Conservation (phyloP, 2,329 filamentous ascomycete species). For the Chaetothyriales sp. region DNA sequence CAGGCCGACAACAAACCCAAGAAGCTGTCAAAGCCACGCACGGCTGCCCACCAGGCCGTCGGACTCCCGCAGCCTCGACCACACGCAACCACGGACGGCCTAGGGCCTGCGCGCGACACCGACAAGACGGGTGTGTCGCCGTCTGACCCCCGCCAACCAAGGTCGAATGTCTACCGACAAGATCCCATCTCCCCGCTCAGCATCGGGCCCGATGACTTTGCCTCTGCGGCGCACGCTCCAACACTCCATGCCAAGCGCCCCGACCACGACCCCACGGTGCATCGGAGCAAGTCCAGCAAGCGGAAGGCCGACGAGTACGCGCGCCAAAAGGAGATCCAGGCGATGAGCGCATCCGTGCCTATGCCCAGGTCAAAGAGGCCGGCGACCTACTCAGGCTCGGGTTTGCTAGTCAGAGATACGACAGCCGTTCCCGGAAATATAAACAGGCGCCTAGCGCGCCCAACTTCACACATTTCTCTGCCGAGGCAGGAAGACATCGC, state of each 20-base stretch:
- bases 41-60: neutral
- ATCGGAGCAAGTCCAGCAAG: conserved; percentile 62
- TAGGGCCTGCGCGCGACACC: neutral
- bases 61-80: neutral
- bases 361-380: conserved; percentile 55
- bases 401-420: conserved; percentile 48
- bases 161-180: conserved; percentile 14
- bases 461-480: conserved; percentile 59
- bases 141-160: neutral
- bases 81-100: neutral
- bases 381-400: conserved; percentile 42
- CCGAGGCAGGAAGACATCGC: conserved; percentile 56
- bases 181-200: conserved; percentile 25
- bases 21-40: conserved; percentile 8
- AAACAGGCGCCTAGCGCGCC: conserved; percentile 45
- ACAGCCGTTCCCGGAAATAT: conserved; percentile 49
- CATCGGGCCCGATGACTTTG: conserved; percentile 27
- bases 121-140: neutral
- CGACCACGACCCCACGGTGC: conserved; percentile 41
- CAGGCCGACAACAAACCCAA: conserved; percentile 7
- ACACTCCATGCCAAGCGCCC: conserved; percentile 45
- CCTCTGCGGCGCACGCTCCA: conserved; percentile 34
- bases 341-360: conserved; percentile 54
- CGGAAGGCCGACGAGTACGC: conserved; percentile 60
- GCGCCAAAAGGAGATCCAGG: conserved; percentile 75